These are phyloP conservation scores for Strigomonas galati DNA, from an alignment of 208 protist genomes.

Conservation along the genomic window DNA sequence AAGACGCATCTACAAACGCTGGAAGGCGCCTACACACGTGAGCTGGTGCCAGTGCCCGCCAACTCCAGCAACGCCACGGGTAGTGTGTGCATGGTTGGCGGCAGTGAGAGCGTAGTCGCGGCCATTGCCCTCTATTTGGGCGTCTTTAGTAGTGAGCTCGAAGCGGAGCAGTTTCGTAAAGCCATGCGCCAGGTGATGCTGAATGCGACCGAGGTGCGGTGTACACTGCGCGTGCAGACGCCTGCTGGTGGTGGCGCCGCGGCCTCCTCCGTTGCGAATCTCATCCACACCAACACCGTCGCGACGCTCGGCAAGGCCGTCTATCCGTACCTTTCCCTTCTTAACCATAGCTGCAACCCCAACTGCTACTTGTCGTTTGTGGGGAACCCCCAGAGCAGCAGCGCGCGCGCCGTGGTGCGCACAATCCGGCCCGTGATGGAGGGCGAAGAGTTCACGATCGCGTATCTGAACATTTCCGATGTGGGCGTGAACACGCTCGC, in stretches of 20 bases:
- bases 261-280: neutral
- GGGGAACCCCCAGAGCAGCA: conserved; percentile 70
- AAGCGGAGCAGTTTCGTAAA: conserved; percentile 70
- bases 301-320: conserved; percentile 68
- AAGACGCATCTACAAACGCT: conserved; percentile 41
- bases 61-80: neutral
- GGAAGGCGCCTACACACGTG: conserved; percentile 44
- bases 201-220: conserved; percentile 59
- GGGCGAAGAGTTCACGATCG: conserved; percentile 80
- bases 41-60: conserved; percentile 49
- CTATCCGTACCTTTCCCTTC: conserved; percentile 50
- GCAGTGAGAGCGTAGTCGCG: conserved; percentile 65
- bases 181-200: conserved; percentile 70
- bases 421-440: conserved; percentile 58
- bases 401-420: conserved; percentile 47
- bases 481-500: conserved; percentile 34
- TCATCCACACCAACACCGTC: conserved; percentile 46
- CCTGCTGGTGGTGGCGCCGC: neutral
- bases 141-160: conserved; percentile 33
- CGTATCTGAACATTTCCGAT: conserved; percentile 24
- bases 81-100: conserved; percentile 35
- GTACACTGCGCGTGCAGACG: conserved; percentile 33
- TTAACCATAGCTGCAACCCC: conserved; percentile 85
- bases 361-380: conserved; percentile 82
- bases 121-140: conserved; percentile 59